A percentile compares a stretch with the other conserved stretches of the same genome.
These are phyloP conservation scores for Groenewaldozyma sp. DNA, from an alignment of 1,139 yeast genomes.

Conservation along the genomic window DNA sequence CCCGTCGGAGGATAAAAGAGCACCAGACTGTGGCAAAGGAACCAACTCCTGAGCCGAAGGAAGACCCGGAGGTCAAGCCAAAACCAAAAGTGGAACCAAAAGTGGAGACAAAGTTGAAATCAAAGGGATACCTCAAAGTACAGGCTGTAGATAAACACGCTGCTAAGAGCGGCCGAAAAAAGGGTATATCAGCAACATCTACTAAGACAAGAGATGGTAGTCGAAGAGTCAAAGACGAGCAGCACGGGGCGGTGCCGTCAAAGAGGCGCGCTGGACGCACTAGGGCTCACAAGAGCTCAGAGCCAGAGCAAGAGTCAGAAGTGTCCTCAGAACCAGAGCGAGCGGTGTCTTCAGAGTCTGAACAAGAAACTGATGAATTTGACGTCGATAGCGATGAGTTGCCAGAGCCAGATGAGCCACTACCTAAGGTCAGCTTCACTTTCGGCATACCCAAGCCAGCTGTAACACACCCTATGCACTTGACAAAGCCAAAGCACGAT, in stretches of 20 bases:
- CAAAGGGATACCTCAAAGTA: neutral
- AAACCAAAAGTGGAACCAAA: neutral
- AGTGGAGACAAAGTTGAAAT: neutral
- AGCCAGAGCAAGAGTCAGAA: neutral
- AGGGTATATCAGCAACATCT: too few relatives aligned
- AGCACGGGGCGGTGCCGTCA: neutral
- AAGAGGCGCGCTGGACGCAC: neutral
- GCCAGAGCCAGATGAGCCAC: constrained; percentile 8
- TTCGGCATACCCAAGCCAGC: constrained; percentile 48
- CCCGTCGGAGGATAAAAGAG: constrained; percentile 24
- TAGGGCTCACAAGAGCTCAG: neutral
- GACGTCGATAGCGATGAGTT: constrained; percentile 9
- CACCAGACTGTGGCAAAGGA: constrained; percentile 8
- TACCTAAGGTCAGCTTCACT: constrained; percentile 37
- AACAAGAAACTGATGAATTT: constrained; percentile 14
- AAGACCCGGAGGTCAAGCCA: neutral
- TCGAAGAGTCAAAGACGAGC: too few relatives aligned
- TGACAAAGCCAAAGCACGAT: constrained; percentile 32
- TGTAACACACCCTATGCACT: constrained; percentile 73
- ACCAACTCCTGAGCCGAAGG: constrained; percentile 2
- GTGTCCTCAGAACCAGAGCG: neutral
- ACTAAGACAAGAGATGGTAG: too few relatives aligned
- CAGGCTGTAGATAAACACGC: neutral
- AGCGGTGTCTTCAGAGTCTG: neutral
- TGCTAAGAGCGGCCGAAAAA: neutral